Conservation (phyloP, 495 filamentous ascomycete genomes). For the Corynascus novoguineensis region DNA sequence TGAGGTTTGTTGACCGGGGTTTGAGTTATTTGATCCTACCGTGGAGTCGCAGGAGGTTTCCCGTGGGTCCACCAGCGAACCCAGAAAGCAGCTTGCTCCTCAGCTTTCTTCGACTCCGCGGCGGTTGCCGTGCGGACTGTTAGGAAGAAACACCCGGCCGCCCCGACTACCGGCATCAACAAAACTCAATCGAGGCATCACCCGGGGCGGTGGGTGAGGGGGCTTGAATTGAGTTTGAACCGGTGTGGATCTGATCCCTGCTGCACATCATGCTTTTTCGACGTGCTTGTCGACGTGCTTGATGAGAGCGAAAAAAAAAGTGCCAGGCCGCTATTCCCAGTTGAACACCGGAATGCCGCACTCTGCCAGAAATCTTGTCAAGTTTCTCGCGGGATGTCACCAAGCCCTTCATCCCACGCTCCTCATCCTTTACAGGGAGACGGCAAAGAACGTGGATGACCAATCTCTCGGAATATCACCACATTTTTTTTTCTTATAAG, state of each 20-base stretch:
- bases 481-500: not conserved
- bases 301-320: not conserved
- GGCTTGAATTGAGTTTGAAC: constrained; percentile 14
- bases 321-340: not conserved
- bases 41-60: too few relatives aligned
- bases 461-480: not conserved
- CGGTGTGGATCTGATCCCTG: constrained; percentile 22
- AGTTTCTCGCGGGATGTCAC: not conserved
- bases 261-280: constrained; percentile 24
- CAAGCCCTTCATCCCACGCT: not conserved
- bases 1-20: not conserved
- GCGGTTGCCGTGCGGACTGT: not conserved
- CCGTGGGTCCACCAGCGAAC: not conserved
- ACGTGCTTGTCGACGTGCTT: not conserved
- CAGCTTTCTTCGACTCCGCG: not conserved
- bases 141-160: not conserved
- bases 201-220: not conserved
- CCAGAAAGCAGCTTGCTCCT: not conserved
- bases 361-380: not conserved
- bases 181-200: too few relatives aligned
- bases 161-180: not conserved
- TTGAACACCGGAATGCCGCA: not conserved
- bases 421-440: not conserved
- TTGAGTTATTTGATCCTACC: not conserved
- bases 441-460: not conserved